phyloP scores from a whole-genome alignment of 2,329 filamentous ascomycete species.

The Pochonia chlamydosporia region DNA sequence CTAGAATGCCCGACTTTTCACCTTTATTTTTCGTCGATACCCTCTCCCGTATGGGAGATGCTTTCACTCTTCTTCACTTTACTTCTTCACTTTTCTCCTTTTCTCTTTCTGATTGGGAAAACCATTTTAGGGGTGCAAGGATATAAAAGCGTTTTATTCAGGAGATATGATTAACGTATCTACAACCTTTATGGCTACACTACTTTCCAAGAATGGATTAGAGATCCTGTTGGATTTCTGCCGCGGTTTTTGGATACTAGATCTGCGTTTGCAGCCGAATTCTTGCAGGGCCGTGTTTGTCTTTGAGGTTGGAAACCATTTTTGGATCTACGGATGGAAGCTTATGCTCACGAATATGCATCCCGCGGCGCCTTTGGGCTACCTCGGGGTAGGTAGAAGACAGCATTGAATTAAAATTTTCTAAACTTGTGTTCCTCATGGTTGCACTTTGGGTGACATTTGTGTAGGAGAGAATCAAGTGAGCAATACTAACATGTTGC shows the following conservation, averaged over 20 bases:
- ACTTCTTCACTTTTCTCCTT: background rate
- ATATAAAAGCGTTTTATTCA: slow-evolving; percentile 5
- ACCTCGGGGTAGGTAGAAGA: background rate
- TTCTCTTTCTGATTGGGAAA: background rate
- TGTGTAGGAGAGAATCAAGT: no score
- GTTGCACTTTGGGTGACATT: background rate
- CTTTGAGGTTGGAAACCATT: no score
- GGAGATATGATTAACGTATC: slow-evolving; percentile 10
- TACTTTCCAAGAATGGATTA: no score
- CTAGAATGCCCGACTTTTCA: background rate
- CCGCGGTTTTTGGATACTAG: no score
- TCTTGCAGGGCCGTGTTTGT: no score
- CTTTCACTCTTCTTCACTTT: background rate
- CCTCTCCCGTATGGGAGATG: slow-evolving; percentile 11
- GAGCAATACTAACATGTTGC: no score
- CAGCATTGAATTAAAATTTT: background rate
- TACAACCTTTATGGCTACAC: background rate
- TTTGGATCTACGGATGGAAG: slow-evolving; percentile 2
- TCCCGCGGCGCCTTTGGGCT: slow-evolving; percentile 1
- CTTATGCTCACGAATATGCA: slow-evolving; percentile 7
- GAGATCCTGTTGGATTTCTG: no score
- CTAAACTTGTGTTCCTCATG: background rate
- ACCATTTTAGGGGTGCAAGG: background rate
- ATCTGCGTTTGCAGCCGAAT: no score
- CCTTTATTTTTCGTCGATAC: slow-evolving; percentile 14